A percentile compares a stretch with the other conserved stretches of the same genome.
These are phyloP conservation scores for Fusarium bulbicola DNA, from an alignment of 2,329 filamentous ascomycete species.

Conservation along the genomic window DNA sequence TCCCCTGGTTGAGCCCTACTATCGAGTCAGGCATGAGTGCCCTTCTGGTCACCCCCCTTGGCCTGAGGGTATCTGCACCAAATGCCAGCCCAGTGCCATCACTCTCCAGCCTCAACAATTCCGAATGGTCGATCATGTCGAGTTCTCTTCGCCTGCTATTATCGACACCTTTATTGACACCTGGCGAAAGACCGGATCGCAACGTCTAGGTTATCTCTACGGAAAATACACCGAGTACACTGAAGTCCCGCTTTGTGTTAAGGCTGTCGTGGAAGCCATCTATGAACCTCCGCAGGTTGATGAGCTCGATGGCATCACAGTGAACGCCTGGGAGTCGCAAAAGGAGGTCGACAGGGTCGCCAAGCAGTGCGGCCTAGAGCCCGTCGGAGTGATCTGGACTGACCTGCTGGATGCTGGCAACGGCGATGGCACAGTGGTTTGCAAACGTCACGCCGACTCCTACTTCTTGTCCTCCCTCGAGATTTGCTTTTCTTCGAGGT, in stretches of 20 bases:
- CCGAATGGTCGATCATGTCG: conserved; percentile 98
- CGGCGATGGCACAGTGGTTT: conserved; percentile 86
- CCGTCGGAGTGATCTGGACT: conserved; percentile 93
- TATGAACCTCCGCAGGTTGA: conserved; percentile 94
- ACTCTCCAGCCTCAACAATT: conserved; percentile 93
- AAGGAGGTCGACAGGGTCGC: conserved; percentile 83
- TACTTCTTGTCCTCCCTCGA: conserved; percentile 95
- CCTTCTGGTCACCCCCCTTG: conserved; percentile 92
- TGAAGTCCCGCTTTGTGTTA: conserved; percentile 91
- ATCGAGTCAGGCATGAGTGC: conserved; percentile 86
- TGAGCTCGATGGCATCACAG: conserved; percentile 86
- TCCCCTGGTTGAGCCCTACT: conserved; percentile 91
- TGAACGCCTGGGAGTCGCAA: conserved; percentile 87
- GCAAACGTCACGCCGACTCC: conserved; percentile 94
- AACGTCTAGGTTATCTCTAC: conserved; percentile 90
- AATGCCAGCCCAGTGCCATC: conserved; percentile 97
- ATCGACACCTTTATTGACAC: conserved; percentile 92
- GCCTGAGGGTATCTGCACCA: conserved; percentile 97
- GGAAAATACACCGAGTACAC: conserved; percentile 90
- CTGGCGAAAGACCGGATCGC: conserved; percentile 86
- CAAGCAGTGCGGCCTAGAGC: conserved; percentile 82
- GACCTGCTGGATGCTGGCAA: conserved; percentile 85
- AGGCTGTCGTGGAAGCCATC: conserved; percentile 95
- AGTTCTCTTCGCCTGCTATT: conserved; percentile 85
- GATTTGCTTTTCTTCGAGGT: conserved; percentile 85